A percentile compares a stretch with the other conserved stretches of the same genome.
These are phyloP conservation scores for Keqinozyma sinolaborantium DNA, from an alignment of 1,139 yeast species.

Conservation along the genomic window DNA sequence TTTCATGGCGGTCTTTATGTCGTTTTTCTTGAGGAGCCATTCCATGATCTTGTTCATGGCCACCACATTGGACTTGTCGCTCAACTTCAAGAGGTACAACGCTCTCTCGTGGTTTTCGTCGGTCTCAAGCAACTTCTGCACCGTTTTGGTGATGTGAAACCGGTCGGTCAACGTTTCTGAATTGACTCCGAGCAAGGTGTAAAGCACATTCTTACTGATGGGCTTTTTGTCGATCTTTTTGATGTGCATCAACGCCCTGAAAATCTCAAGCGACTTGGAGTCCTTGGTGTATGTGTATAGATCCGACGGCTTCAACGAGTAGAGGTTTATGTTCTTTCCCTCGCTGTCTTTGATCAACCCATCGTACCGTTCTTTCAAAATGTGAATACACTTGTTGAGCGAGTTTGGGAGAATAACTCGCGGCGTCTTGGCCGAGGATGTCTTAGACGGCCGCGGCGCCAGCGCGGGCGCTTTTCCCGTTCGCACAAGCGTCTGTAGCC, in stretches of 20 bases:
- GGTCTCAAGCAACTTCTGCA: slow-evolving; percentile 43
- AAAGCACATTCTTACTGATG: slow-evolving; percentile 42
- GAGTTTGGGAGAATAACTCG: slow-evolving; percentile 2
- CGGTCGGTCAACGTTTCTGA: slow-evolving; percentile 57
- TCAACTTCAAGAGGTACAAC: slow-evolving; percentile 44
- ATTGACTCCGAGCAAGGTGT: slow-evolving; percentile 54
- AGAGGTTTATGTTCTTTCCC: slow-evolving; percentile 10
- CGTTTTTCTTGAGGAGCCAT: slow-evolving; percentile 39
- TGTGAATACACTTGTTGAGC: slow-evolving; percentile 19
- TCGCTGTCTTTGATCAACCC: slow-evolving; percentile 12
- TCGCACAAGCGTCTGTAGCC: background rate
- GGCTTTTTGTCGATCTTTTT: slow-evolving; percentile 21
- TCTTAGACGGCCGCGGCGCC: background rate
- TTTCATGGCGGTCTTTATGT: slow-evolving; percentile 43
- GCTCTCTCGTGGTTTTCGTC: slow-evolving; percentile 52
- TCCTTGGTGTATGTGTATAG: slow-evolving; percentile 4
- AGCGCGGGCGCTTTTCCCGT: background rate
- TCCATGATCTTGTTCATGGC: slow-evolving; percentile 59
- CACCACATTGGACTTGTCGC: slow-evolving; percentile 43
- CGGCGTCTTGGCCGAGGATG: slow-evolving; percentile 1
- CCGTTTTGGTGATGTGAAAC: slow-evolving; percentile 49
- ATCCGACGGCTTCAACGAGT: slow-evolving; percentile 9
- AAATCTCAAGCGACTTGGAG: slow-evolving; percentile 15
- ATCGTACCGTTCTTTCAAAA: slow-evolving; percentile 15
- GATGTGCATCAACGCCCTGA: slow-evolving; percentile 25